phyloP scores from a whole-genome alignment of 2,329 filamentous ascomycete species.

The Cordyceps pruinosa region DNA sequence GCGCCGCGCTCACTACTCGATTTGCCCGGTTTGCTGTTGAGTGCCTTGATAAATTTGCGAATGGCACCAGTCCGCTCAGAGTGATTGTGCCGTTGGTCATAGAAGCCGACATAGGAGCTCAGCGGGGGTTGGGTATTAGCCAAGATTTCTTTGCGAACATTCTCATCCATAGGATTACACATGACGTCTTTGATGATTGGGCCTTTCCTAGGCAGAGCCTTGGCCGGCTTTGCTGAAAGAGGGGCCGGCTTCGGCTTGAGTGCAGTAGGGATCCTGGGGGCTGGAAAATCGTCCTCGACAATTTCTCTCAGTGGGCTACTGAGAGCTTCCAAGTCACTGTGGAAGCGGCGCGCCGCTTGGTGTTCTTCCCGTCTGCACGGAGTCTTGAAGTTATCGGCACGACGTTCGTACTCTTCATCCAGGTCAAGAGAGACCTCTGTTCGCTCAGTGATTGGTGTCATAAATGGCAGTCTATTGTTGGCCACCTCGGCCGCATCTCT shows the following conservation, averaged over 20 bases:
- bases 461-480: constrained; percentile 90
- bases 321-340: constrained; percentile 32
- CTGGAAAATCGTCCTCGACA: constrained; percentile 43
- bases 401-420: constrained; percentile 40
- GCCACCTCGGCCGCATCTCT: constrained; percentile 72
- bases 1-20: constrained; percentile 54
- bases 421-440: constrained; percentile 81
- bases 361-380: constrained; percentile 55
- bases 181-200: constrained; percentile 75
- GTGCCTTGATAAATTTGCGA: constrained; percentile 68
- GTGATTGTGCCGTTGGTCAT: constrained; percentile 58
- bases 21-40: constrained; percentile 46
- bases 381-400: constrained; percentile 64
- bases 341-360: constrained; percentile 18
- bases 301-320: constrained; percentile 72
- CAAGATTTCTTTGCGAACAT: constrained; percentile 67
- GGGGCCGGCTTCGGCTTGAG: constrained; percentile 35
- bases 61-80: constrained; percentile 69
- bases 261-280: constrained; percentile 45
- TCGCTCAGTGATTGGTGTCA: constrained; percentile 96
- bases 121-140: constrained; percentile 67
- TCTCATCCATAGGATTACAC: constrained; percentile 84
- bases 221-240: constrained; percentile 27
- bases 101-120: constrained; percentile 69
- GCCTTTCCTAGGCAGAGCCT: constrained; percentile 47